Evolutionary conservation across 805 yeast species (phyloP).

Genomic region (Lipomyces spencermartinsiae): DNA sequence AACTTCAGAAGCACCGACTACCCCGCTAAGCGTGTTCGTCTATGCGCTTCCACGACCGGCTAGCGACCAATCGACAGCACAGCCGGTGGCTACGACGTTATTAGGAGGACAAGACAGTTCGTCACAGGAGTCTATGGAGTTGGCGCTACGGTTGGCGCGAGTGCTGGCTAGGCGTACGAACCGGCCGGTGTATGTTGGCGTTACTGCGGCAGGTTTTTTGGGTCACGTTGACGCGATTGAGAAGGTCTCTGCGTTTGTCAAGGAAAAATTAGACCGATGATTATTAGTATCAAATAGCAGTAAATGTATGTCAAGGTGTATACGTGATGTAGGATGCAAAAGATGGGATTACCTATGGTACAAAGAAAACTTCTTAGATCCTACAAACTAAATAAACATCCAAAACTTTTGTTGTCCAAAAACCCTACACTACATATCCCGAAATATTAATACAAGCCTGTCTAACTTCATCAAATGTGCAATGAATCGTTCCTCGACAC

Average conservation of each 20-base stretch:
- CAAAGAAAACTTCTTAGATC: neutral
- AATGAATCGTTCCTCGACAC: slow-evolving; percentile 46
- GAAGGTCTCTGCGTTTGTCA: slow-evolving; percentile 25
- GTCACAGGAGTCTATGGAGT: slow-evolving; percentile 27
- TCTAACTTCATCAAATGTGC: slow-evolving; percentile 47
- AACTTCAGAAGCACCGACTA: slow-evolving; percentile 11
- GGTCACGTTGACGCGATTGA: slow-evolving; percentile 24
- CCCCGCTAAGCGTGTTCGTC: slow-evolving; percentile 21
- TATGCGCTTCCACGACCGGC: slow-evolving; percentile 24
- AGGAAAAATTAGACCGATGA: neutral
- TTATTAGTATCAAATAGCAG: neutral
- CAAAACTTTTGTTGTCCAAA: neutral
- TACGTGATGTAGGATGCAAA: neutral
- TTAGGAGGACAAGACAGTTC: slow-evolving; percentile 26
- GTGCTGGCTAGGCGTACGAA: slow-evolving; percentile 14
- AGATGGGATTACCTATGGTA: neutral
- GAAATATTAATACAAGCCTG: slow-evolving; percentile 48
- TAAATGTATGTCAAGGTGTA: neutral
- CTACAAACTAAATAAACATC: neutral
- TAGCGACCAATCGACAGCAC: neutral
- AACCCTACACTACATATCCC: slow-evolving; percentile 44
- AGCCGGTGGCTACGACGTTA: slow-evolving; percentile 25
- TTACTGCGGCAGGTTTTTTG: slow-evolving; percentile 18
- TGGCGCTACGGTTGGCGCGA: slow-evolving; percentile 28
- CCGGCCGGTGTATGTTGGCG: slow-evolving; percentile 36